Base-by-base conservation (phyloP, 768 basidiomycete genomes). In the Phallus indusiatus region DNA sequence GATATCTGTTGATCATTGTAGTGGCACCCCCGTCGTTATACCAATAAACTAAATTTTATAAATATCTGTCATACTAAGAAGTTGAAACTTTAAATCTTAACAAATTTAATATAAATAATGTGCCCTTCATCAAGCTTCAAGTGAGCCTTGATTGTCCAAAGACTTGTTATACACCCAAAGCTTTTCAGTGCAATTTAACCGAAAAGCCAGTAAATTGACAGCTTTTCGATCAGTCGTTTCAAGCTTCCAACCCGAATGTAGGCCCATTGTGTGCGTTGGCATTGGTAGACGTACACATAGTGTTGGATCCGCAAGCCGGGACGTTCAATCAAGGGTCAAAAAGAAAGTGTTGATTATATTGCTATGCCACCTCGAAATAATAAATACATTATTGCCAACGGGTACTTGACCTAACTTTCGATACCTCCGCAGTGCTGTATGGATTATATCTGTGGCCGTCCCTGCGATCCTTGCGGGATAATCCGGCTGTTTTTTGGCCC, bases 181-280 rank as follows among this genome's bases (percentile, higher is more conserved):
- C 7, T 3, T 28, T 28, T 28, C 28, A 7, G 28, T 7, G 28
- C 28, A 28, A 28, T 28, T 7, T 7, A 28, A 2, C 28, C 7
- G 28, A 28, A 18, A 20, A 35, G 24, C 18, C 10, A 17, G 12
- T n/a, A 55, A 8, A 18, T 54, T 48, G 10, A 37, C 18, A 6
- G 53, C 58, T 28, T 67, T 28, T 28, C 28, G 28, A 28, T 47
- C 74, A 71, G 63, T 76, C 72, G 55, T 77, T 77, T 75, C 75
- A 78, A 17, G 28, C 28, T 58, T 64, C 75, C 73, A 75, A 28
- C 54, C 56, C 8, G n/a, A 2, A 24, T 56, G 53, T 8, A 61
- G 37, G 21, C 53, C 60, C 28, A 52, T 24, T 22, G 24, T 54
- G 14, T 20, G 18, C 20, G 53, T 51, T 21, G 59, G n/a, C 53